These are phyloP conservation scores for Suillus lakei DNA, from an alignment of 768 basidiomycete genomes.

Conservation along the genomic window DNA sequence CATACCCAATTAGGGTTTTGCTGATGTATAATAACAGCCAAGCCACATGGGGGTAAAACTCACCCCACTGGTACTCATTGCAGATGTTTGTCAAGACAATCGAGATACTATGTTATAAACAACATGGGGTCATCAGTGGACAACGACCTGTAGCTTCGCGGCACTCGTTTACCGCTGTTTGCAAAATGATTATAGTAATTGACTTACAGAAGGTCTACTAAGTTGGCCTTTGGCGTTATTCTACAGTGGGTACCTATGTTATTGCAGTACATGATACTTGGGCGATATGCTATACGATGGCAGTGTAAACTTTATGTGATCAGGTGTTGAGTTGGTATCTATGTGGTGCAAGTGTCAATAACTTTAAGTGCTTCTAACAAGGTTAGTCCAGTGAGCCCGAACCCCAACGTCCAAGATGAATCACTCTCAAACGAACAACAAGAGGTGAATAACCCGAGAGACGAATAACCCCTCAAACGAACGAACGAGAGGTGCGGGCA, in stretches of 20 bases:
- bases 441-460: too few relatives aligned
- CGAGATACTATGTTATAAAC: too few relatives aligned
- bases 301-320: background rate
- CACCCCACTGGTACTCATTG: too few relatives aligned
- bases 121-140: too few relatives aligned
- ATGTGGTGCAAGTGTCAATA: background rate
- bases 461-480: background rate
- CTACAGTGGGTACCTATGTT: background rate
- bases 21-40: too few relatives aligned
- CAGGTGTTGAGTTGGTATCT: background rate
- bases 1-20: too few relatives aligned
- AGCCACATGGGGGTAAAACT: too few relatives aligned
- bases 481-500: background rate
- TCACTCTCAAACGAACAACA: too few relatives aligned
- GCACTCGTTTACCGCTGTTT: too few relatives aligned
- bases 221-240: background rate
- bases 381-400: background rate
- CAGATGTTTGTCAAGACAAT: too few relatives aligned
- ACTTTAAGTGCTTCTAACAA: constrained; percentile 1
- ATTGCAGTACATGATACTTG: constrained; percentile 1
- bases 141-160: too few relatives aligned
- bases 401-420: background rate
- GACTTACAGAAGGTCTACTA: background rate
- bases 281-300: background rate
- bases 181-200: too few relatives aligned